Conservation (phyloP, 73 alveolate genomes). For the Paramecium tetraurelia region DNA sequence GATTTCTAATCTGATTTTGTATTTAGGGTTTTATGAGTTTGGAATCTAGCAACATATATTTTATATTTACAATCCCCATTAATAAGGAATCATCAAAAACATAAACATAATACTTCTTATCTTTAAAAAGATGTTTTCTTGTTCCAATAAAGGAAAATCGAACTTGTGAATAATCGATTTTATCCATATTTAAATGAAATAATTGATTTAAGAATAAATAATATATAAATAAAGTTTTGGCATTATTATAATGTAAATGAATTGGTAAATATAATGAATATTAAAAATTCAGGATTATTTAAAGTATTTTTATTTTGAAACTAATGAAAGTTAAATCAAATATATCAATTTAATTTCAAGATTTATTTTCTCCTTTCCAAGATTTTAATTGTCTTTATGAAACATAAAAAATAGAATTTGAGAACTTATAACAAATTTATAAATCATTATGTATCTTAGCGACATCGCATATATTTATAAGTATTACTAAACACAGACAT, state of each 20-base stretch:
- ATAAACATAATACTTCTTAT: background rate
- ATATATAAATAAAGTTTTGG: background rate
- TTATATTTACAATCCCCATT: background rate
- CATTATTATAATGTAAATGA: background rate
- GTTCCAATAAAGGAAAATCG: background rate
- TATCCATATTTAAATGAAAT: background rate
- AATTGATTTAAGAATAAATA: background rate
- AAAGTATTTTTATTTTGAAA: no score
- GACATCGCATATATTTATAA: background rate
- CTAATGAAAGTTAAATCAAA: no score
- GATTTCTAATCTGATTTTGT: background rate
- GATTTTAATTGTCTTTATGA: no score
- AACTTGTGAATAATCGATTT: background rate
- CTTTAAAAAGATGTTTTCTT: background rate
- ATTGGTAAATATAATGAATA: no score
- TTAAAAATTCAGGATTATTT: no score
- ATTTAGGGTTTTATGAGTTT: conserved; percentile 6
- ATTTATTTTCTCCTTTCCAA: no score
- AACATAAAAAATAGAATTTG: no score
- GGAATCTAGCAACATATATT: background rate
- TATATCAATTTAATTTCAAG: no score
- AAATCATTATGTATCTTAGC: background rate
- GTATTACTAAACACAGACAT: no score
- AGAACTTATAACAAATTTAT: no score
- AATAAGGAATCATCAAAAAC: background rate